phyloP scores from a whole-genome alignment of 495 filamentous ascomycete species.

The Opeltia flavorubescens region DNA sequence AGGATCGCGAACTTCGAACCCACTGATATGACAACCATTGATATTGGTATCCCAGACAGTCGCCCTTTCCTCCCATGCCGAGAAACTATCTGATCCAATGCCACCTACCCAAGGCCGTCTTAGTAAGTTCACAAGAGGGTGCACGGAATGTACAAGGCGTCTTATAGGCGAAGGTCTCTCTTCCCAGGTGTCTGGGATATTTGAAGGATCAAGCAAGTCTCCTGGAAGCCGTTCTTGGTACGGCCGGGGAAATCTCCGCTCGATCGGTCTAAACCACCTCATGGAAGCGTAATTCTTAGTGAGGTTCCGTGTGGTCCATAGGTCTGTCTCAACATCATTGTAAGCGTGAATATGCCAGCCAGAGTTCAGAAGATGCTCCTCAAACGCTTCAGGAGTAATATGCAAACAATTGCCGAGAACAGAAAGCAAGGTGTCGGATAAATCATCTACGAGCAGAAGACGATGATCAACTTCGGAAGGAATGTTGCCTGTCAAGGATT shows the following conservation, averaged over 20 bases:
- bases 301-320: conserved; percentile 4
- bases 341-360: conserved; percentile 2
- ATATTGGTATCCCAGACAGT: conserved; percentile 1
- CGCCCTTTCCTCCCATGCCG: conserved; percentile 7
- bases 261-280: conserved; percentile 6
- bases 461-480: background rate
- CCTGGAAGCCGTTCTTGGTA: background rate
- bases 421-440: background rate
- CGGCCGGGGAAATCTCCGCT: background rate
- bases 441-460: background rate
- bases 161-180: background rate
- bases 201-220: background rate
- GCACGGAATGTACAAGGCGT: background rate
- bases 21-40: background rate
- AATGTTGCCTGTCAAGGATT: background rate
- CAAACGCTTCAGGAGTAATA: conserved; percentile 3
- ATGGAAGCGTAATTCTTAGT: conserved; percentile 3
- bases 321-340: background rate
- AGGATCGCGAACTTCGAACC: background rate
- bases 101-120: background rate
- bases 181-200: background rate
- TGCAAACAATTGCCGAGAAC: background rate
- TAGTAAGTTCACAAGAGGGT: conserved; percentile 4
- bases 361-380: conserved; percentile 7
- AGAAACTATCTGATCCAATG: background rate